A percentile compares a stretch with the other conserved stretches of the same genome.
These are phyloP conservation scores for Aureobasidium uvarum DNA, from an alignment of 2,329 filamentous ascomycete species.

Conservation along the genomic window DNA sequence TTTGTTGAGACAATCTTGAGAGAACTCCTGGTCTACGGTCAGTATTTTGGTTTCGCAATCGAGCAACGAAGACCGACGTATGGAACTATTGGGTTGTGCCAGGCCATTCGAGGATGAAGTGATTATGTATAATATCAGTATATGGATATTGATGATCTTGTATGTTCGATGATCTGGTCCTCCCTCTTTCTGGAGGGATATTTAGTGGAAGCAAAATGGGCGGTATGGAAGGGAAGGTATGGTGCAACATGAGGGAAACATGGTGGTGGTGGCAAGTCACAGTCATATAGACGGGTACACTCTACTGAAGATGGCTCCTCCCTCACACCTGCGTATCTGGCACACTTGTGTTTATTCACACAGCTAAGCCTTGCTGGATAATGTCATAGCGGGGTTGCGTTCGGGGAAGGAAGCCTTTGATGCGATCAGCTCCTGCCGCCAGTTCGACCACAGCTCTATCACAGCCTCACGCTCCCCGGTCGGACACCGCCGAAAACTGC, in stretches of 20 bases:
- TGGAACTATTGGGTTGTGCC: background rate
- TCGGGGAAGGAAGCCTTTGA: background rate
- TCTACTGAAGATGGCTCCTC: background rate
- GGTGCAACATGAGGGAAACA: background rate
- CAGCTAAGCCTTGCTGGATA: constrained; percentile 14
- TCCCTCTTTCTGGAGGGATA: constrained; percentile 2
- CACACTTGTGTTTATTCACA: constrained; percentile 13
- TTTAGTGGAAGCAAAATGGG: background rate
- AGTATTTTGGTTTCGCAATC: background rate
- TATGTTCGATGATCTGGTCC: background rate
- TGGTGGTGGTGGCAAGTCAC: constrained; percentile 5
- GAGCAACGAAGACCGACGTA: background rate
- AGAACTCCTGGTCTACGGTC: background rate
- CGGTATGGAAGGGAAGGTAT: background rate
- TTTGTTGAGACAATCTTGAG: background rate
- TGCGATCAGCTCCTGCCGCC: constrained; percentile 1
- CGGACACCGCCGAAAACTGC: background rate
- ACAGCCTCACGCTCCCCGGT: background rate
- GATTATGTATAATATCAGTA: background rate
- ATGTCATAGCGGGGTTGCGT: constrained; percentile 7
- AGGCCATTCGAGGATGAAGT: constrained; percentile 12
- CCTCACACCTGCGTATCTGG: constrained; percentile 1
- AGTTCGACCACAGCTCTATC: background rate
- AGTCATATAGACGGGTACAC: background rate
- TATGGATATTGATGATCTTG: background rate